These are phyloP conservation scores for Suhomyces atakaporum DNA, from an alignment of 1,139 yeast species.

Conservation along the genomic window DNA sequence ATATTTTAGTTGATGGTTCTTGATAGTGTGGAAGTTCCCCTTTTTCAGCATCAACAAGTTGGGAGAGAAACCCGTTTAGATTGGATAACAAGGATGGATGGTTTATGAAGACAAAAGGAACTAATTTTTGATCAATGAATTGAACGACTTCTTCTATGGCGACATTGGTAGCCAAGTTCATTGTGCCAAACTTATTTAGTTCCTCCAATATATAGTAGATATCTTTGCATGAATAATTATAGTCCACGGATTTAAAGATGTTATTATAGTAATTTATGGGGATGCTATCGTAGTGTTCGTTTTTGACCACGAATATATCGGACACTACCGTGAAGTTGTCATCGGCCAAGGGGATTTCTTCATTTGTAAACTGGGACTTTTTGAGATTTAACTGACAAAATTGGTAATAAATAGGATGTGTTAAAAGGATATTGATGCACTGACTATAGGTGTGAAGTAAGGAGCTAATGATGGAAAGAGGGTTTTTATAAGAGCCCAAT, in stretches of 20 bases:
- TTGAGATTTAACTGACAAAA: slow-evolving; percentile 7
- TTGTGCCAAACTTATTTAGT: not conserved
- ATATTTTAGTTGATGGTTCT: not conserved
- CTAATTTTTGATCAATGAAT: slow-evolving; percentile 6
- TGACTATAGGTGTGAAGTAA: slow-evolving; percentile 8
- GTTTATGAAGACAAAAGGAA: slow-evolving; percentile 1
- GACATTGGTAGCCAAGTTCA: not conserved
- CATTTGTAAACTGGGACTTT: slow-evolving; percentile 1
- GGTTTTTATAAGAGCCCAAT: slow-evolving; percentile 6
- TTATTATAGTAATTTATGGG: slow-evolving; percentile 3
- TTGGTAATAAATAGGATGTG: slow-evolving; percentile 8
- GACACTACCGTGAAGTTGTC: slow-evolving; percentile 2
- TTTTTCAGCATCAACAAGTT: not conserved
- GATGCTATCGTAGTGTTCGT: slow-evolving; percentile 6
- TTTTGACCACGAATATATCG: slow-evolving; percentile 4
- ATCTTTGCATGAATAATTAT: slow-evolving; percentile 11
- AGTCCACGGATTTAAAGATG: slow-evolving; percentile 8
- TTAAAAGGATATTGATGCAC: slow-evolving; percentile 10
- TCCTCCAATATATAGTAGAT: slow-evolving; percentile 6
- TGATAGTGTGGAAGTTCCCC: not conserved
- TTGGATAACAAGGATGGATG: not conserved
- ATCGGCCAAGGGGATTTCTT: not conserved
- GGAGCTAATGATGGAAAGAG: slow-evolving; percentile 7
- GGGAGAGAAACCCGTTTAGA: slow-evolving; percentile 2
- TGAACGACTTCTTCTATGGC: slow-evolving; percentile 1